phyloP scores from a whole-genome alignment of 371 early-diverging fungal genomes.

The Smittium mucronatum region DNA sequence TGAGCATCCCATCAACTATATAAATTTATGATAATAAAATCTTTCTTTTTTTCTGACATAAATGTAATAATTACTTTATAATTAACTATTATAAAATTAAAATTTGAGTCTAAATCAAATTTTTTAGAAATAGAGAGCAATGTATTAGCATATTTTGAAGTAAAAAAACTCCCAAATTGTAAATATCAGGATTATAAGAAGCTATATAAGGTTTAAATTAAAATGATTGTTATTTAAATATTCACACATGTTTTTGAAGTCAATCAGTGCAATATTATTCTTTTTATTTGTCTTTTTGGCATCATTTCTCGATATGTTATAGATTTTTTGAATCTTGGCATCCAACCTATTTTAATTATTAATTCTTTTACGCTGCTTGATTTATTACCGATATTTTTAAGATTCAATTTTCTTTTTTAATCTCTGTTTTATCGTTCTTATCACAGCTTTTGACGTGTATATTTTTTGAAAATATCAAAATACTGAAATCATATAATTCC shows the following conservation, averaged over 20 bases:
- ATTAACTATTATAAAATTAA: background rate
- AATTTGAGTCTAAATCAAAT: background rate
- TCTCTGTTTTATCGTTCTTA: too few relatives aligned
- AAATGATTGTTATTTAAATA: background rate
- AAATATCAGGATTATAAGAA: background rate
- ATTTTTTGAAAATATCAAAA: background rate
- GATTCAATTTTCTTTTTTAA: background rate
- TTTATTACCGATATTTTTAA: background rate
- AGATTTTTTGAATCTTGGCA: background rate
- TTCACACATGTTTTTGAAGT: background rate
- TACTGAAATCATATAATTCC: background rate
- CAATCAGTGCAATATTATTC: background rate
- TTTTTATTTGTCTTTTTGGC: background rate
- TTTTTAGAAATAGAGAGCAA: background rate
- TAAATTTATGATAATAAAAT: background rate
- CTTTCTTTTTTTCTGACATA: background rate
- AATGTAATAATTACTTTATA: background rate
- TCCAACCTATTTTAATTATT: background rate
- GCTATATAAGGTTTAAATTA: background rate
- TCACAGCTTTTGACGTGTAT: background rate
- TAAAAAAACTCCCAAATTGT: background rate
- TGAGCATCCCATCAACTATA: background rate
- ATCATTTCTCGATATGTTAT: background rate
- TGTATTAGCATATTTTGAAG: background rate
- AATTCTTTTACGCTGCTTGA: background rate